Conservation (phyloP, 805 yeast species). For the Saccharomyces jurei region DNA sequence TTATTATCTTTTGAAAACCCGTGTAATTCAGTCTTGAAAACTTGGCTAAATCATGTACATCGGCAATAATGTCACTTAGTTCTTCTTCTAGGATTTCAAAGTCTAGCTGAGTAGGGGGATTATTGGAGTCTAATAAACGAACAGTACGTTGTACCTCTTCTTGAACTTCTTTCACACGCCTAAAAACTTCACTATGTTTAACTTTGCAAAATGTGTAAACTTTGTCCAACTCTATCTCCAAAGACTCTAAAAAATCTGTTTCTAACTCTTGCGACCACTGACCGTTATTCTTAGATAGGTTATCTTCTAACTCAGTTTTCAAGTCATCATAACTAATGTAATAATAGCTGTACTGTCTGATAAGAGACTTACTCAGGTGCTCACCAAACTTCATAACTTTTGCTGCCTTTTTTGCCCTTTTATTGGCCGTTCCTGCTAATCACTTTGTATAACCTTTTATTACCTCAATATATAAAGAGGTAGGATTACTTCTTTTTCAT, state of each 20-base stretch:
- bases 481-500: background rate
- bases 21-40: constrained; percentile 90
- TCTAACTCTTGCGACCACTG: constrained; percentile 74
- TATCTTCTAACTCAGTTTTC: constrained; percentile 70
- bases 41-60: constrained; percentile 93
- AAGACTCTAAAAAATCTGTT: constrained; percentile 63
- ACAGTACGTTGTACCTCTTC: constrained; percentile 61
- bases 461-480: background rate
- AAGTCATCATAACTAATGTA: constrained; percentile 88
- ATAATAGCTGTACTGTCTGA: constrained; percentile 83
- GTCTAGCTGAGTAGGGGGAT: constrained; percentile 52
- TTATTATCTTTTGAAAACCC: constrained; percentile 92
- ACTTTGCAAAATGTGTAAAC: constrained; percentile 86
- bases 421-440: background rate
- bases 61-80: constrained; percentile 83
- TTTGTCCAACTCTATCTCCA: constrained; percentile 85
- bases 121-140: constrained; percentile 41
- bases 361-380: constrained; percentile 78
- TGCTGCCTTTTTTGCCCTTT: background rate
- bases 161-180: constrained; percentile 80
- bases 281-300: constrained; percentile 44
- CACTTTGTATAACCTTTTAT: background rate
- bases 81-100: constrained; percentile 71
- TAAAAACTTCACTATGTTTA: constrained; percentile 74
- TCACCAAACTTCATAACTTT: constrained; percentile 86